These are phyloP conservation scores for Aspergillus niger DNA, from an alignment of 2,329 filamentous ascomycete species.

Conservation along the genomic window DNA sequence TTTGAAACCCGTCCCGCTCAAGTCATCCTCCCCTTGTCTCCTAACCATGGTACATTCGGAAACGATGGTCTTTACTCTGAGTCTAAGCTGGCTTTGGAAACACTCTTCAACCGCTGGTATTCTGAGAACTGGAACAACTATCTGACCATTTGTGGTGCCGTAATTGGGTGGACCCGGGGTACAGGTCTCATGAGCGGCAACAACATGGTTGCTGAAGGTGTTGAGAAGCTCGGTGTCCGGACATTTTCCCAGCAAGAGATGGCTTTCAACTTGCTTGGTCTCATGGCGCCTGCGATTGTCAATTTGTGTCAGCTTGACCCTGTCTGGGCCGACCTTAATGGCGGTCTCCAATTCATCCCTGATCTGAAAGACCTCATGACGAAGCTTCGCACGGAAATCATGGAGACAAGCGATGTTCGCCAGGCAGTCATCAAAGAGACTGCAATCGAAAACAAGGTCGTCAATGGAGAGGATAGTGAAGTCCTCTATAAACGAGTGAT, in stretches of 20 bases:
- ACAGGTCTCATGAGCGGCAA: slow-evolving; percentile 98
- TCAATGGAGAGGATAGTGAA: slow-evolving; percentile 92
- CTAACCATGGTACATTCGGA: slow-evolving; percentile 97
- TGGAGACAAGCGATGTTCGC: slow-evolving; percentile 91
- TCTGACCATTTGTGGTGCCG: slow-evolving; percentile 95
- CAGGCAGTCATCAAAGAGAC: slow-evolving; percentile 94
- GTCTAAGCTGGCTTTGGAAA: slow-evolving; percentile 95
- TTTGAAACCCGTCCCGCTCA: slow-evolving; percentile 96
- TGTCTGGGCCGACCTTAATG: slow-evolving; percentile 95
- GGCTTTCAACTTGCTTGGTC: slow-evolving; percentile 95
- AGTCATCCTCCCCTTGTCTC: slow-evolving; percentile 91
- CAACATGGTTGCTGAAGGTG: slow-evolving; percentile 95
- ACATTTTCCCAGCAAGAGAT: slow-evolving; percentile 99
- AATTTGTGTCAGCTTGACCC: slow-evolving; percentile 95
- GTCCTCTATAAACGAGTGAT: slow-evolving; percentile 92
- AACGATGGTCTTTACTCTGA: slow-evolving; percentile 98
- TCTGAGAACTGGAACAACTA: slow-evolving; percentile 97
- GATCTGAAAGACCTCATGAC: slow-evolving; percentile 95
- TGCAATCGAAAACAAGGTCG: slow-evolving; percentile 92
- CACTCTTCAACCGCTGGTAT: slow-evolving; percentile 97
- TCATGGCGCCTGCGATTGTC: slow-evolving; percentile 92
- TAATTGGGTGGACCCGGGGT: slow-evolving; percentile 98
- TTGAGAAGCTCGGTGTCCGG: slow-evolving; percentile 93
- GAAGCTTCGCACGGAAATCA: slow-evolving; percentile 88
- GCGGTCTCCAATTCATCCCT: slow-evolving; percentile 94